These are phyloP conservation scores for Pochonia chlamydosporia DNA, from an alignment of 2,329 filamentous ascomycete genomes.

Conservation along the genomic window DNA sequence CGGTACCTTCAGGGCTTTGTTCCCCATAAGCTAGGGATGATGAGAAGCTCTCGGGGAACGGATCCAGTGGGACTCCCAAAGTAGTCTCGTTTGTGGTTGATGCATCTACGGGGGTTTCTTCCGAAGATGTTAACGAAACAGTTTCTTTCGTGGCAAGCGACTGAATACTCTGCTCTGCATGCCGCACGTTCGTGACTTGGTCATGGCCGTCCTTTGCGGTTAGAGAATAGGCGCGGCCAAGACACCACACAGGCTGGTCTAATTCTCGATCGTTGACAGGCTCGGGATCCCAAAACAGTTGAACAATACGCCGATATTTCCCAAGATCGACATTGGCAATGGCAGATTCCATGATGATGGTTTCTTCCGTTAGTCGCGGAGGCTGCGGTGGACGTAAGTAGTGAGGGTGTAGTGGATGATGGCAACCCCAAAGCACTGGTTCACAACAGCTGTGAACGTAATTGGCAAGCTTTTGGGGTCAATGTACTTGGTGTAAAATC, in stretches of 20 bases:
- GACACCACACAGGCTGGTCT: slow-evolving; percentile 75
- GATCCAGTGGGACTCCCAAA: slow-evolving; percentile 42
- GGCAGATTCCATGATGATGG: slow-evolving; percentile 26
- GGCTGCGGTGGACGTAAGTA: too few relatives aligned
- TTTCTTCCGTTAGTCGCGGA: too few relatives aligned
- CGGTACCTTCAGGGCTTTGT: slow-evolving; percentile 43
- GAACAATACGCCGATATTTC: slow-evolving; percentile 73
- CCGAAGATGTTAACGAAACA: neutral
- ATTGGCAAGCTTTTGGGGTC: too few relatives aligned
- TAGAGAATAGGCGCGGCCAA: slow-evolving; percentile 52
- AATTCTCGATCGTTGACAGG: slow-evolving; percentile 69
- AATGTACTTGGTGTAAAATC: too few relatives aligned
- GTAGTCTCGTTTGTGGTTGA: slow-evolving; percentile 16
- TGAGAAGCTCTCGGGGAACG: slow-evolving; percentile 44
- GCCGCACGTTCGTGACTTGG: neutral
- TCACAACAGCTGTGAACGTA: too few relatives aligned
- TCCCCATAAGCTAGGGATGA: slow-evolving; percentile 46
- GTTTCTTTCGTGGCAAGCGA: neutral
- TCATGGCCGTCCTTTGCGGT: slow-evolving; percentile 10
- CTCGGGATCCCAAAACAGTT: slow-evolving; percentile 88
- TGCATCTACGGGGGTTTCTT: neutral
- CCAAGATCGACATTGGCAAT: slow-evolving; percentile 63
- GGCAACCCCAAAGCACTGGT: too few relatives aligned
- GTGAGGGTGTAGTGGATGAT: too few relatives aligned
- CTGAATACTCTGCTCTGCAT: neutral